Evolutionary conservation across 2,329 filamentous ascomycete genomes (phyloP).

Genomic region (Helotiales sp.): DNA sequence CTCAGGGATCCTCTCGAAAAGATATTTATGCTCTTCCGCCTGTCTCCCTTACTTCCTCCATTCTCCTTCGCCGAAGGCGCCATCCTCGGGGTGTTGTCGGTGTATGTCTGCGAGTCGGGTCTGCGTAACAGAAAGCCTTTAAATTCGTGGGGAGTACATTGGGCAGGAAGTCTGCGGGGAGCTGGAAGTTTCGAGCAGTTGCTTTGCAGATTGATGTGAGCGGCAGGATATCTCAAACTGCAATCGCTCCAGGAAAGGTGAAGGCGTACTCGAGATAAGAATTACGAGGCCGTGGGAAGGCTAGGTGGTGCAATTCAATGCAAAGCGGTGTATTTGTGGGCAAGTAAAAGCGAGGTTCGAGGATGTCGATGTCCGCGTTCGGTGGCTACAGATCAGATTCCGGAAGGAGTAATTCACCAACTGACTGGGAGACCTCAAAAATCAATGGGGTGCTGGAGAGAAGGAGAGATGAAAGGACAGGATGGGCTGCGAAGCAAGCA

Average conservation of each 20-base stretch:
- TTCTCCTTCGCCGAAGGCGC: constrained; percentile 34
- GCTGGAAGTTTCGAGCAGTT: not conserved
- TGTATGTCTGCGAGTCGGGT: constrained; percentile 18
- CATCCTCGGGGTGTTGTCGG: constrained; percentile 32
- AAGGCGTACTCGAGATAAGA: constrained; percentile 7
- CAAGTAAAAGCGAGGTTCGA: not conserved
- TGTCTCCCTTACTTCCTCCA: constrained; percentile 18
- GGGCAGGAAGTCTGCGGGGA: not conserved
- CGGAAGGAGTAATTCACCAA: constrained; percentile 4
- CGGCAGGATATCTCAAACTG: not conserved
- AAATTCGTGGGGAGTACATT: constrained; percentile 14
- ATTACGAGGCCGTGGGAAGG: not conserved
- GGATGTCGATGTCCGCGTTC: not conserved
- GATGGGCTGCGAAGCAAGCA: constrained; percentile 4
- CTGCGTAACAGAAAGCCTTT: constrained; percentile 9
- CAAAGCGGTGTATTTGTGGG: constrained; percentile 5
- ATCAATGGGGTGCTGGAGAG: not conserved
- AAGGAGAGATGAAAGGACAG: constrained; percentile 3
- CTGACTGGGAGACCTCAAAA: not conserved
- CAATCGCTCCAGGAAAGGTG: not conserved
- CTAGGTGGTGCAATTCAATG: constrained; percentile 1
- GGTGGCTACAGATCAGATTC: constrained; percentile 5
- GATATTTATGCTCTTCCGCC: constrained; percentile 41
- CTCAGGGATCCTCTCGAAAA: constrained; percentile 35
- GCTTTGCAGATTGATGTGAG: constrained; percentile 6